Percentiles rank a stretch among this genome's conserved stretches.
Conservation (phyloP, 2,329 filamentous ascomycete genomes). For the Annulohypoxylon truncatum region DNA sequence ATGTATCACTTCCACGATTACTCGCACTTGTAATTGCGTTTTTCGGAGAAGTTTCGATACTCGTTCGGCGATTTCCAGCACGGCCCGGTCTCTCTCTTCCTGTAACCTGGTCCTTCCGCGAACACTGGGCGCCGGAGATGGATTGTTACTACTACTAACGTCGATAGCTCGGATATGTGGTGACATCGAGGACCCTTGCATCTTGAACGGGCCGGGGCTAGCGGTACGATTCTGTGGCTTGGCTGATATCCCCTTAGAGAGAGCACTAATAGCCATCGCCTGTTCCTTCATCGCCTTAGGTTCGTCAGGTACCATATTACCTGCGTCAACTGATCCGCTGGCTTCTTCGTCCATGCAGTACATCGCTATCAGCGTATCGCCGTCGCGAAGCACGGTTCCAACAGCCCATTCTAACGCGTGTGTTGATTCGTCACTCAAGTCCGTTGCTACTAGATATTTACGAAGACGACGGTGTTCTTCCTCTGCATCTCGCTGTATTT, state of each 20-base stretch:
- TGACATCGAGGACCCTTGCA: slow-evolving; percentile 48
- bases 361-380: slow-evolving; percentile 91
- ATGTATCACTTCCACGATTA: slow-evolving; percentile 95
- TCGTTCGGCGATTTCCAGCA: slow-evolving; percentile 85
- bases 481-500: slow-evolving; percentile 80
- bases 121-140: slow-evolving; percentile 61
- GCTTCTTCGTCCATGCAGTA: slow-evolving; percentile 94
- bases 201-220: slow-evolving; percentile 46
- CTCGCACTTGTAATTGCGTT: slow-evolving; percentile 90
- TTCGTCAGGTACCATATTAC: slow-evolving; percentile 75
- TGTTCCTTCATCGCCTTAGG: slow-evolving; percentile 81
- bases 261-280: slow-evolving; percentile 74
- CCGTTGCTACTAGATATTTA: slow-evolving; percentile 95
- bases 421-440: slow-evolving; percentile 92
- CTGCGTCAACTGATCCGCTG: slow-evolving; percentile 62
- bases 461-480: slow-evolving; percentile 82
- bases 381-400: slow-evolving; percentile 91
- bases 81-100: slow-evolving; percentile 81
- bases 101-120: slow-evolving; percentile 72
- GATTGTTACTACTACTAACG: slow-evolving; percentile 49
- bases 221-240: slow-evolving; percentile 49
- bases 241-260: slow-evolving; percentile 56
- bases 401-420: slow-evolving; percentile 98
- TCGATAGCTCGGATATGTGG: slow-evolving; percentile 54
- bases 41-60: slow-evolving; percentile 89